Evolutionary conservation across 164 flowering plant genomes (phyloP), one percentile per base, ranked within the genome.

Genomic region (Pachysandra terminalis): DNA sequence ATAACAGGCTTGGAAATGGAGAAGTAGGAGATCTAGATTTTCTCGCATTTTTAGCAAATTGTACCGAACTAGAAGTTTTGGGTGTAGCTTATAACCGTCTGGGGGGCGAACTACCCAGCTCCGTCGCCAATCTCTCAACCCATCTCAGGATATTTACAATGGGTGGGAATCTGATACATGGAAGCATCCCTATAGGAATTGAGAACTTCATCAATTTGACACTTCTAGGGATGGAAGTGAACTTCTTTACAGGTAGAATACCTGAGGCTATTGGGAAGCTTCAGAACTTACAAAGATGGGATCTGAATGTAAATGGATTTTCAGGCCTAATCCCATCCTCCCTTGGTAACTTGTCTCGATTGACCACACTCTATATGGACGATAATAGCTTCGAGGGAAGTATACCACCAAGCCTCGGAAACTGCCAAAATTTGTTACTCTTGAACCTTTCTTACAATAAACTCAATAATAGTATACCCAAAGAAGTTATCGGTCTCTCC

Each of bases 41-140:
- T 48, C 12, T 80, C 1, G 51, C 19, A 8, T 59, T 78, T 32
- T 35, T 79, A 19, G 59, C 73, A 19, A 79, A 79, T 53, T 57
- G 72, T 64, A 73, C 69, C 63, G 21, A 54, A 22, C 27, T 79
- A 45, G 21, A 58, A 25, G 0, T 27, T 0, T 14, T 79, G 21
- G 15, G 12, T 26, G 14, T 79, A 12, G 68, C 27, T 0, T 5
- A 28, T 35, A 76, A 79, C 59, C 62, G 24, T 0, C 69, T 79
- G 26, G 75, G 61, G n/a, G 77, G 82, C 0, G 14, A 4, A 12
- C 53, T 79, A 15, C 77, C 79, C 14, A 23, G 22, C 4, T 64
- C 73, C 7, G 54, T 75, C 5, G 59, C 63, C n/a, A 75, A 75
- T 61, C 51, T 79, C 17, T 70, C 81, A 22, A 58, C 67, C 19